phyloP scores from a whole-genome alignment of 768 basidiomycete genomes.

The Baorangia bicolor region DNA sequence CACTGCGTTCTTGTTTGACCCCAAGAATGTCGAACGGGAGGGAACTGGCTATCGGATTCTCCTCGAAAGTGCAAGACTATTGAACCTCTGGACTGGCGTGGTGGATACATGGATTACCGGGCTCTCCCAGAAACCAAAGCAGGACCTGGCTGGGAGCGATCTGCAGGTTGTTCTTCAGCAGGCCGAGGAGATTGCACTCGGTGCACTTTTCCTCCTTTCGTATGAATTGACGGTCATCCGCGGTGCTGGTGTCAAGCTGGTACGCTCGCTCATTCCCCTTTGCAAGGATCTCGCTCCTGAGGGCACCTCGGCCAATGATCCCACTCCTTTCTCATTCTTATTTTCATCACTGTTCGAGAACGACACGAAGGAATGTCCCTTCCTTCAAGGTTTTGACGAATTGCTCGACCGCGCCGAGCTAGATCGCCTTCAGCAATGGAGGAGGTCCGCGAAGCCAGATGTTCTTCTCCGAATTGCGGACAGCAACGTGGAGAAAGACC shows the following conservation, averaged over 20 bases:
- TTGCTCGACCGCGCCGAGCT: constrained; percentile 60
- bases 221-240: constrained; percentile 52
- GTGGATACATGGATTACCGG: constrained; percentile 67
- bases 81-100: constrained; percentile 71
- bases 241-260: constrained; percentile 58
- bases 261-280: constrained; percentile 56
- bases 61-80: constrained; percentile 63
- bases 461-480: constrained; percentile 68
- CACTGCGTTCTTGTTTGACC: constrained; percentile 72
- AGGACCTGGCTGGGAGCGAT: constrained; percentile 42
- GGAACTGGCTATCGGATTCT: constrained; percentile 60
- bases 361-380: constrained; percentile 42
- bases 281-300: constrained; percentile 43
- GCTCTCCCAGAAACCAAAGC: constrained; percentile 39
- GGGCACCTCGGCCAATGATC: constrained; percentile 27
- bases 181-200: constrained; percentile 65
- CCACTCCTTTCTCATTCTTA: constrained; percentile 32
- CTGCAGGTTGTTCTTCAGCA: constrained; percentile 43
- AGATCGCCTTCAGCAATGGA: constrained; percentile 66
- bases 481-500: constrained; percentile 65
- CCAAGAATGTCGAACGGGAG: constrained; percentile 60
- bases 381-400: constrained; percentile 64
- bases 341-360: constrained; percentile 57
- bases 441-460: constrained; percentile 52
- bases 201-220: constrained; percentile 71